Conservation (phyloP, 257 asterid species). For the Solanum sitiens region DNA sequence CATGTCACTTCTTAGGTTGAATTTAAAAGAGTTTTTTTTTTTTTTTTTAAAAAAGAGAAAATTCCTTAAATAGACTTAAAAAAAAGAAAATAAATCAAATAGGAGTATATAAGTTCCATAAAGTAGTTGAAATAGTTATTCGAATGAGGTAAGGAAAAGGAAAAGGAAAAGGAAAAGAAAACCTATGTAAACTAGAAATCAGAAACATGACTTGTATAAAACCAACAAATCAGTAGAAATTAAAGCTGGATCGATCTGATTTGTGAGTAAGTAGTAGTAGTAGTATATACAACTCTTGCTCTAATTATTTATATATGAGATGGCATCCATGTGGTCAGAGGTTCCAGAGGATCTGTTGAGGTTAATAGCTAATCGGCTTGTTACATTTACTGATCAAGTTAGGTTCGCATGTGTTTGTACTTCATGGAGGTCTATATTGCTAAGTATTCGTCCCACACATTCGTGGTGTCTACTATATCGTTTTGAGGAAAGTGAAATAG, state of each 20-base stretch:
- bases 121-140: background rate
- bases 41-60: too few species aligned
- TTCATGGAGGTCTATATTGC: background rate
- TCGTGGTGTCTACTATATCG: background rate
- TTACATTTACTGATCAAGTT: background rate
- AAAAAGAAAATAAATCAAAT: too few species aligned
- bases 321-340: background rate
- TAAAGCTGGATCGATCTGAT: background rate
- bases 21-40: too few species aligned
- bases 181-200: background rate
- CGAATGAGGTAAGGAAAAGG: background rate
- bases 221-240: background rate
- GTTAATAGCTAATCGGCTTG: background rate
- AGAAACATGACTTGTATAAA: background rate
- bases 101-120: too few species aligned
- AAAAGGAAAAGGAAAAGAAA: background rate
- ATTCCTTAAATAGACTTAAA: too few species aligned
- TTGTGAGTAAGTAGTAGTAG: too few species aligned
- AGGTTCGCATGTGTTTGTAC: background rate
- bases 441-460: background rate
- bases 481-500: background rate
- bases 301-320: background rate
- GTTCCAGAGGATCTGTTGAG: background rate
- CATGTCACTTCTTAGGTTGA: too few species aligned
- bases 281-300: background rate